Evolutionary conservation across 768 basidiomycete species (phyloP).

Genomic region (Ephemerocybe angulata): DNA sequence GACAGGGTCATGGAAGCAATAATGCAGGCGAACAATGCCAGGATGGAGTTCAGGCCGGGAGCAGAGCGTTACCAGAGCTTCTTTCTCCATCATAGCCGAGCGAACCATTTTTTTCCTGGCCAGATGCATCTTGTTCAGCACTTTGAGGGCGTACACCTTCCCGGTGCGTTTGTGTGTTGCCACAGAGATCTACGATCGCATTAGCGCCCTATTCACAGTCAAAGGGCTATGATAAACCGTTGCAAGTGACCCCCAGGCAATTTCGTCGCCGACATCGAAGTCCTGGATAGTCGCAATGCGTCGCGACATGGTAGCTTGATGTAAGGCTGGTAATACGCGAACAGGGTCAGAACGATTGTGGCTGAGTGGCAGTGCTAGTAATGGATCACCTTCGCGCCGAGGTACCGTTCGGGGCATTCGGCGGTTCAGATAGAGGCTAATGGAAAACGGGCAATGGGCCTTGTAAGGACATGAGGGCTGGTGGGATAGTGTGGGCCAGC

Average conservation of each 20-base stretch:
- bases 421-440: no score
- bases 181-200: conserved; percentile 24
- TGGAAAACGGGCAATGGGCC: no score
- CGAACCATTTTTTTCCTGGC: conserved; percentile 73
- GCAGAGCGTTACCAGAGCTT: conserved; percentile 70
- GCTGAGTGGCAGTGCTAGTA: conserved; percentile 1
- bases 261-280: conserved; percentile 27
- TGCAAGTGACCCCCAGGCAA: conserved; percentile 30
- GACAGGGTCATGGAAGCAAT: conserved; percentile 82
- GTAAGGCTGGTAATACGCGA: no score
- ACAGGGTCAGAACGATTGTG: background rate
- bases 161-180: conserved; percentile 26
- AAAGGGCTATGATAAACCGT: conserved; percentile 17
- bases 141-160: conserved; percentile 32
- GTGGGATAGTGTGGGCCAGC: no score
- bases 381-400: no score
- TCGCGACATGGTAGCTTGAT: conserved; percentile 6
- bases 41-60: conserved; percentile 54
- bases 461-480: no score
- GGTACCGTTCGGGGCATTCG: no score
- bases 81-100: conserved; percentile 78
- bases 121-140: conserved; percentile 81
- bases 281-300: conserved; percentile 19
- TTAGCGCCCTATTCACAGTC: background rate
- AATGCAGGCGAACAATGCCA: conserved; percentile 76